Evolutionary conservation across 148 eudicot genomes (phyloP).

Genomic region (Selenicereus undatus): DNA sequence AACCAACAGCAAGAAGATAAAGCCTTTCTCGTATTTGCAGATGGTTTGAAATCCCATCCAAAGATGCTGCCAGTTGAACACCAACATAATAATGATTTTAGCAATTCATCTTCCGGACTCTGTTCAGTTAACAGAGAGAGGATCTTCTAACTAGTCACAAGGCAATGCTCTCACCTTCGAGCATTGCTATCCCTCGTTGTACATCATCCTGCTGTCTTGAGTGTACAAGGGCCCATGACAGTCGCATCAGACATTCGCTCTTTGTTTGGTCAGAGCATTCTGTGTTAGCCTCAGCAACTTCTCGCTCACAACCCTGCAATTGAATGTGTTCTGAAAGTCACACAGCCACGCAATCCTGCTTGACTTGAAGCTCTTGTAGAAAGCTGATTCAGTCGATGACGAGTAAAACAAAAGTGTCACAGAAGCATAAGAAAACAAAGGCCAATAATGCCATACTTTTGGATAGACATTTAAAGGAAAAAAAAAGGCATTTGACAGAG

Average conservation of each 20-base stretch:
- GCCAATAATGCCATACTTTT: background rate
- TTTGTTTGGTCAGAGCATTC: slow-evolving; percentile 32
- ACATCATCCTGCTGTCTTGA: slow-evolving; percentile 48
- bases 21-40: slow-evolving; percentile 56
- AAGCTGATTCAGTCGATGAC: background rate
- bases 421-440: background rate
- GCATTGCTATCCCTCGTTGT: slow-evolving; percentile 59
- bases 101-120: background rate
- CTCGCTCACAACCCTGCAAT: slow-evolving; percentile 57
- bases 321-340: background rate
- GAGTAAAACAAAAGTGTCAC: background rate
- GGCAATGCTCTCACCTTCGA: slow-evolving; percentile 38
- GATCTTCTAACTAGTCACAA: background rate
- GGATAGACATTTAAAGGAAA: background rate
- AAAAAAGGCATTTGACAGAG: background rate
- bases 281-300: slow-evolving; percentile 46
- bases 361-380: background rate
- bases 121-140: background rate
- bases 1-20: slow-evolving; percentile 68
- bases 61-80: slow-evolving; percentile 13
- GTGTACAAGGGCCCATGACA: slow-evolving; percentile 77
- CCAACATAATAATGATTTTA: background rate
- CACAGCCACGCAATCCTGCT: background rate
- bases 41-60: slow-evolving; percentile 23
- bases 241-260: slow-evolving; percentile 47